These are phyloP conservation scores for Misopates orontium DNA, from an alignment of 257 asterid genomes.

Conservation along the genomic window DNA sequence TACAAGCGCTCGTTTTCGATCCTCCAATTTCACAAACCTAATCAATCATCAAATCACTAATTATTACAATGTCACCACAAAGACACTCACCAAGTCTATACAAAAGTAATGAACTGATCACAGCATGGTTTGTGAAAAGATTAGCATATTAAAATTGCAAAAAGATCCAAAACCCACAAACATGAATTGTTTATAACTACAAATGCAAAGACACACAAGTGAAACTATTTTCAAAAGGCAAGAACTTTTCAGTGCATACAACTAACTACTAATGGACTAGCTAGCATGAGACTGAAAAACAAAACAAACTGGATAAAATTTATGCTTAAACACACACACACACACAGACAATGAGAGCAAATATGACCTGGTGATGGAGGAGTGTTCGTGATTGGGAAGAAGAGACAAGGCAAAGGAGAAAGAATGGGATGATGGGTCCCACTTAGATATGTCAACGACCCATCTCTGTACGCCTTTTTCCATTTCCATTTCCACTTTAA, in stretches of 20 bases:
- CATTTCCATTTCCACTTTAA: conserved; percentile 46
- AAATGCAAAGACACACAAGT: background rate
- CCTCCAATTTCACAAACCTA: conserved; percentile 75
- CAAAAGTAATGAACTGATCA: background rate
- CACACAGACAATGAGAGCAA: conserved; percentile 5
- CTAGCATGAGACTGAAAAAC: background rate
- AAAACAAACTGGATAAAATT: background rate
- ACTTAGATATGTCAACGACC: conserved; percentile 61
- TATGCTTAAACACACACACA: background rate
- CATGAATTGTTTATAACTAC: too few relatives aligned
- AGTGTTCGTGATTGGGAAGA: conserved; percentile 63
- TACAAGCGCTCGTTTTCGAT: conserved; percentile 64
- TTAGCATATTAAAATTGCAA: too few relatives aligned
- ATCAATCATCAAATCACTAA: conserved; percentile 25
- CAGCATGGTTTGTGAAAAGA: too few relatives aligned
- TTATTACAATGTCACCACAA: background rate
- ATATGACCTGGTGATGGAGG: conserved; percentile 62
- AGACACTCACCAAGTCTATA: background rate
- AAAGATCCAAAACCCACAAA: too few relatives aligned
- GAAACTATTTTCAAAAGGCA: background rate
- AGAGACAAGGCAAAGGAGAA: conserved; percentile 48
- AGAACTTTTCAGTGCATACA: background rate
- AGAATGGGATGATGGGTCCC: conserved; percentile 61
- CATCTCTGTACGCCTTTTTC: conserved; percentile 68
- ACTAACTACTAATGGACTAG: background rate